A percentile compares a stretch with the other conserved stretches of the same genome.
Conservation (phyloP, 805 yeast species). For the Hyphopichia homilentoma region DNA sequence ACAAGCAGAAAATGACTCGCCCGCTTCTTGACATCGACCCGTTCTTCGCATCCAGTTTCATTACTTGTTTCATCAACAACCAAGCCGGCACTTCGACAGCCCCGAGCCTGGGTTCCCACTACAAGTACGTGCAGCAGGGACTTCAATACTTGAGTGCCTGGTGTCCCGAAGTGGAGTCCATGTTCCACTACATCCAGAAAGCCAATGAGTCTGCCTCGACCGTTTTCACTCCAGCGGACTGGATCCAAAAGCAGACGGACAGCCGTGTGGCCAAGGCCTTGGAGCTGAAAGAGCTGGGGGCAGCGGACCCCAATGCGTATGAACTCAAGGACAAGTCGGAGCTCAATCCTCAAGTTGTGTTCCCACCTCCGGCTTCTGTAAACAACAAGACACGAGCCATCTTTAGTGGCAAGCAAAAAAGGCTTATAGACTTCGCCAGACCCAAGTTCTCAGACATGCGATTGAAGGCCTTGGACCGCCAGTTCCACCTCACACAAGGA, state of each 20-base stretch:
- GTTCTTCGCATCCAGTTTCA: constrained; percentile 26
- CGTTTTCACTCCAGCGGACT: constrained; percentile 6
- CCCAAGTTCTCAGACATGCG: constrained; percentile 17
- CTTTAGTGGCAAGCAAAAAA: constrained; percentile 20
- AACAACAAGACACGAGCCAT: constrained; percentile 20
- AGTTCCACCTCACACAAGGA: constrained; percentile 14
- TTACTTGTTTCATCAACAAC: constrained; percentile 24
- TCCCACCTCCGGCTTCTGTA: constrained; percentile 27
- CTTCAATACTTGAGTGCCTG: constrained; percentile 27
- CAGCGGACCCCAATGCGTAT: constrained; percentile 1
- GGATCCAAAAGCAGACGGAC: constrained; percentile 12
- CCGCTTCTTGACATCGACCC: constrained; percentile 27
- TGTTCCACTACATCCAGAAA: constrained; percentile 12
- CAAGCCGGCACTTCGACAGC: constrained; percentile 23
- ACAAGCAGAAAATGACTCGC: constrained; percentile 13
- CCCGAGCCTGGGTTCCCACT: constrained; percentile 23
- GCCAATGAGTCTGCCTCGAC: constrained; percentile 4
- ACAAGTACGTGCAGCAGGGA: constrained; percentile 25
- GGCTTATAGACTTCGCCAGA: constrained; percentile 30
- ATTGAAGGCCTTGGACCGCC: constrained; percentile 10
- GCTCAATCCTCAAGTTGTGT: constrained; percentile 25
- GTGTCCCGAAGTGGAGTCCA: constrained; percentile 28
- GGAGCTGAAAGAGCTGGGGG: constrained; percentile 1
- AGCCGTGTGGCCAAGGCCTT: constrained; percentile 9
- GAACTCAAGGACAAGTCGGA: constrained; percentile 3